Evolutionary conservation across 2,329 filamentous ascomycete genomes (phyloP).

Genomic region (Fusarium anguioides): DNA sequence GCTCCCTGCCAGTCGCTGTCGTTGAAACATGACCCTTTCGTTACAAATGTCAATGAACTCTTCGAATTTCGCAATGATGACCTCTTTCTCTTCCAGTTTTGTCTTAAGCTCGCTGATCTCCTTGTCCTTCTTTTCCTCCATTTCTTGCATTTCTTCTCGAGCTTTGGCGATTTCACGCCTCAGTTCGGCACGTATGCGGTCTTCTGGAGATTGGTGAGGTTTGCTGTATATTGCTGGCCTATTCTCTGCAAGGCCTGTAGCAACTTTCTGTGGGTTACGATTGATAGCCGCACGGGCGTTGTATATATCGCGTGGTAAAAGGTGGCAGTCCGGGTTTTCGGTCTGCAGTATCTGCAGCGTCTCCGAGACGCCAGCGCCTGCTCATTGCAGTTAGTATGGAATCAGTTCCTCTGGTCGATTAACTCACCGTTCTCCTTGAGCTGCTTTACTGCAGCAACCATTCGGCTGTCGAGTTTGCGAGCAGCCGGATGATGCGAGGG

Average conservation of each 20-base stretch:
- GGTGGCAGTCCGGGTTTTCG: conserved; percentile 71
- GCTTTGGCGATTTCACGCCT: conserved; percentile 69
- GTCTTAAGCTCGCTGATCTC: conserved; percentile 68
- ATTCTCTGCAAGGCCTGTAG: conserved; percentile 68
- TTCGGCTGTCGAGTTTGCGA: conserved; percentile 73
- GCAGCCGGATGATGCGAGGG: conserved; percentile 74
- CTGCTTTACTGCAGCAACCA: conserved; percentile 74
- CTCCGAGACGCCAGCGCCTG: conserved; percentile 72
- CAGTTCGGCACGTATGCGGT: conserved; percentile 71
- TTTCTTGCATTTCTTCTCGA: conserved; percentile 65
- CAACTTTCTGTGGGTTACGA: conserved; percentile 71
- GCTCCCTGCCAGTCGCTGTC: conserved; percentile 61
- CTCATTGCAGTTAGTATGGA: conserved; percentile 50
- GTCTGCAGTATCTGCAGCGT: conserved; percentile 74
- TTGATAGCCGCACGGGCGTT: conserved; percentile 75
- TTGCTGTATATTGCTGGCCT: conserved; percentile 75
- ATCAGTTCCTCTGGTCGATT: conserved; percentile 25
- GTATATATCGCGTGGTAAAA: conserved; percentile 74
- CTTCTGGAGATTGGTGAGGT: conserved; percentile 70
- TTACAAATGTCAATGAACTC: conserved; percentile 79
- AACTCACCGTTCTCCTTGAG: conserved; percentile 73
- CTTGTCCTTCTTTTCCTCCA: conserved; percentile 66
- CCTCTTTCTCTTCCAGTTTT: conserved; percentile 71
- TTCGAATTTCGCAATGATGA: conserved; percentile 71
- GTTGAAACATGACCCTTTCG: conserved; percentile 71